A percentile compares a stretch with the other conserved stretches of the same genome.
Evolutionary conservation across 148 eudicot genomes (phyloP).

Genomic region (Cornus kousa): DNA sequence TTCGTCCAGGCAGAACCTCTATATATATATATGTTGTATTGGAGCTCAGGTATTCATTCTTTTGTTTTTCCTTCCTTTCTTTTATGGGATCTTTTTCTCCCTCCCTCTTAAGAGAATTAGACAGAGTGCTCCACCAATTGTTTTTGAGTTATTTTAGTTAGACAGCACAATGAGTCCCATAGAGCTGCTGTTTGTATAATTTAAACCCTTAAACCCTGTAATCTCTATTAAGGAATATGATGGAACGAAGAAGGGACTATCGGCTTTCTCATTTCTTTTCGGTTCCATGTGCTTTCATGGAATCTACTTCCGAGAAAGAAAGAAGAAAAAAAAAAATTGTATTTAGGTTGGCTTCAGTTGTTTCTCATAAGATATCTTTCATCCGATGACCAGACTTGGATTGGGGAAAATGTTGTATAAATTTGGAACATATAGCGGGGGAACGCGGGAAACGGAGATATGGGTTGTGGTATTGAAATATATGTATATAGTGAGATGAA

Average conservation of each 20-base stretch:
- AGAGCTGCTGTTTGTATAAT: neutral
- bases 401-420: too few relatives aligned
- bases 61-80: neutral
- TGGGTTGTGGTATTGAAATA: too few relatives aligned
- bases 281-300: neutral
- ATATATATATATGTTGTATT: neutral
- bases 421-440: too few relatives aligned
- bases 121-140: neutral
- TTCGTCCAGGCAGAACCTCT: neutral
- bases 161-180: neutral
- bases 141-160: neutral
- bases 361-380: too few relatives aligned
- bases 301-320: neutral
- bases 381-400: too few relatives aligned
- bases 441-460: too few relatives aligned
- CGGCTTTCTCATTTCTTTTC: neutral
- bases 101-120: neutral
- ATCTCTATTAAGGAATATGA: neutral
- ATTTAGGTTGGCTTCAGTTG: too few relatives aligned
- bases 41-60: neutral
- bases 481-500: too few relatives aligned
- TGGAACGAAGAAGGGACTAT: neutral
- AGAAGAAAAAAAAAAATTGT: too few relatives aligned
- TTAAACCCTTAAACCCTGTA: neutral
- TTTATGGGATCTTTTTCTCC: neutral